Conservation (phyloP, 2,329 filamentous ascomycete genomes). For the Thermochaetoides dissita region DNA sequence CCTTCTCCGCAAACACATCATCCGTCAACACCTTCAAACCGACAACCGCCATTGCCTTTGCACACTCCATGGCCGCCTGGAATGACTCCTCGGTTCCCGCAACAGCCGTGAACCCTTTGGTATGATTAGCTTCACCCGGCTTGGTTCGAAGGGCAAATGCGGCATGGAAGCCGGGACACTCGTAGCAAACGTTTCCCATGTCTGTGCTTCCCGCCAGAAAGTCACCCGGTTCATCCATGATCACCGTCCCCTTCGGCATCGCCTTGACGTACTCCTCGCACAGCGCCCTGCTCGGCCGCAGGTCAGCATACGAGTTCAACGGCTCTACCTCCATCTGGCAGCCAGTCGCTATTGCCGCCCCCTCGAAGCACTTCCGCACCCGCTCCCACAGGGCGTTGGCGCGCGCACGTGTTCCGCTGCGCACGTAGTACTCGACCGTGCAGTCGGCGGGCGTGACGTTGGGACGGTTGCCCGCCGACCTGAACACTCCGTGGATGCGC, state of each 20-base stretch:
- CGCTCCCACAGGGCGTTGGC: slow-evolving; percentile 20
- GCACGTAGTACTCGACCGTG: slow-evolving; percentile 29
- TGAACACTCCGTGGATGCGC: slow-evolving; percentile 36
- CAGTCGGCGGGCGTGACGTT: slow-evolving; percentile 26
- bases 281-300: slow-evolving; percentile 14
- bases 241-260: slow-evolving; percentile 19
- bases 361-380: slow-evolving; percentile 22
- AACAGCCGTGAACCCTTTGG: slow-evolving; percentile 25
- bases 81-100: slow-evolving; percentile 25
- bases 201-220: slow-evolving; percentile 22
- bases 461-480: slow-evolving; percentile 23
- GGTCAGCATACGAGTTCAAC: slow-evolving; percentile 21
- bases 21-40: slow-evolving; percentile 44
- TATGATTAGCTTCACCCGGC: slow-evolving; percentile 26
- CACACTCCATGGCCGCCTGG: slow-evolving; percentile 21
- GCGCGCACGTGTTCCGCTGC: slow-evolving; percentile 25
- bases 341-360: slow-evolving; percentile 22
- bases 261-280: slow-evolving; percentile 19
- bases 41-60: slow-evolving; percentile 21
- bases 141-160: slow-evolving; percentile 26
- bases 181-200: slow-evolving; percentile 31
- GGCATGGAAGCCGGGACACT: slow-evolving; percentile 29
- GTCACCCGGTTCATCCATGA: slow-evolving; percentile 16
- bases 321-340: slow-evolving; percentile 18
- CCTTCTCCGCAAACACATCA: slow-evolving; percentile 53